A percentile compares a stretch with the other conserved stretches of the same genome.
phyloP scores from a whole-genome alignment of 257 asterid genomes.

The Nicotiana paniculata region DNA sequence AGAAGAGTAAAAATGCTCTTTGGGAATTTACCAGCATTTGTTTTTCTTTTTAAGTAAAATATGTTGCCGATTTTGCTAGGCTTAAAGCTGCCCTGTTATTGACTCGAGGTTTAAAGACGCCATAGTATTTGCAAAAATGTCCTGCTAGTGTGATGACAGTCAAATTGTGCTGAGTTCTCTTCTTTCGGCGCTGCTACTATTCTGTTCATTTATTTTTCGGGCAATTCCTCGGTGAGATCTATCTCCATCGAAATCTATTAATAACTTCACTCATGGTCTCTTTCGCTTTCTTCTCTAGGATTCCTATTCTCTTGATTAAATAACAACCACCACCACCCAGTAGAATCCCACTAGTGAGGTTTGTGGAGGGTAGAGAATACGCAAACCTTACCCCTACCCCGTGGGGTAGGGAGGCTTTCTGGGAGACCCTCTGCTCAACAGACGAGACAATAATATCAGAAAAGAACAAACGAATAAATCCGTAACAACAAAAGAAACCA shows the following conservation, averaged over 20 bases:
- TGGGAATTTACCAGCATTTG: neutral
- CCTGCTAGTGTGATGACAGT: neutral
- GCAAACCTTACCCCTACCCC: too few species aligned
- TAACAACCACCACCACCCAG: too few species aligned
- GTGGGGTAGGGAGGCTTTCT: too few species aligned
- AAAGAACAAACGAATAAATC: too few species aligned
- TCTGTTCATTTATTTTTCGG: neutral
- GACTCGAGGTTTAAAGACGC: neutral
- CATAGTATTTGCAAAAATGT: neutral
- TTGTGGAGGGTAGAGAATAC: too few species aligned
- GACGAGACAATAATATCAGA: too few species aligned
- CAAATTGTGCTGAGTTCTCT: neutral
- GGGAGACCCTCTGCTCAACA: too few species aligned
- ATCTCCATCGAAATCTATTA: neutral
- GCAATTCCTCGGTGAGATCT: neutral
- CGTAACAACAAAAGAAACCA: too few species aligned
- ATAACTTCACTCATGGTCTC: neutral
- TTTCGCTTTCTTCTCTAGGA: too few species aligned
- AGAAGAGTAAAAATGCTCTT: neutral
- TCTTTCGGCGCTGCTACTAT: neutral
- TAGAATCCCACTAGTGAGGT: too few species aligned
- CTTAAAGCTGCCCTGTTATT: neutral
- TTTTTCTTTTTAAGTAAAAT: neutral
- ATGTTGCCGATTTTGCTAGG: neutral
- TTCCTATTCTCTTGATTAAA: too few species aligned